Evolutionary conservation across 805 yeast genomes (phyloP).

Genomic region (Kazachstania kunashirensis): DNA sequence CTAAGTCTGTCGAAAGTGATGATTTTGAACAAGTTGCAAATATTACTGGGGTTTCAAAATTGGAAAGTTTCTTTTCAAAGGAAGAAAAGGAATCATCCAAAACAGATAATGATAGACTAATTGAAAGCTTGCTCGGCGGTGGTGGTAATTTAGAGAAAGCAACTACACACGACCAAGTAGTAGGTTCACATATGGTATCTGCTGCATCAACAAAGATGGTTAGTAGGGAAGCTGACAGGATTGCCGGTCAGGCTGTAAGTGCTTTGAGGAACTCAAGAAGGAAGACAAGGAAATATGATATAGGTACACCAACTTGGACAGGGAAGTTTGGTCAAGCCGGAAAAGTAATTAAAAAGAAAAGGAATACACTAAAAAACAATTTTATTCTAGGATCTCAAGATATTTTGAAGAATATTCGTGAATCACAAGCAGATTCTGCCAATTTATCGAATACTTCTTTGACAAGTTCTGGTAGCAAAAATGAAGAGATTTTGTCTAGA

Average conservation of each 20-base stretch:
- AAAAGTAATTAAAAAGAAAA: conserved; percentile 28
- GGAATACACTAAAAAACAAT: conserved; percentile 1
- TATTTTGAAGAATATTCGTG: conserved; percentile 19
- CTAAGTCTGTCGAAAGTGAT: conserved; percentile 41
- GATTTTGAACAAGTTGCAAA: conserved; percentile 57
- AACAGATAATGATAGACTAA: conserved; percentile 51
- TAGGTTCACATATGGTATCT: conserved; percentile 36
- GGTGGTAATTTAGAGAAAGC: conserved; percentile 61
- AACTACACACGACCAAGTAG: conserved; percentile 67
- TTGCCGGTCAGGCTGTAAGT: conserved; percentile 43
- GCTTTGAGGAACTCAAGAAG: conserved; percentile 49
- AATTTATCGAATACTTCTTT: conserved; percentile 12
- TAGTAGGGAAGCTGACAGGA: conserved; percentile 52
- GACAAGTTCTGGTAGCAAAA: not conserved
- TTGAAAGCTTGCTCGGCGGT: conserved; percentile 66
- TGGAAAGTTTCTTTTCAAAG: conserved; percentile 52
- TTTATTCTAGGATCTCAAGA: conserved; percentile 14
- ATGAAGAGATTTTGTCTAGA: conserved; percentile 6
- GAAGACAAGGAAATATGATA: conserved; percentile 32
- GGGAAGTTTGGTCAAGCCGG: conserved; percentile 88
- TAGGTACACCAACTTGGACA: conserved; percentile 95
- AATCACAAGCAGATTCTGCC: conserved; percentile 12
- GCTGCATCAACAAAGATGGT: conserved; percentile 29
- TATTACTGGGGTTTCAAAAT: conserved; percentile 61
- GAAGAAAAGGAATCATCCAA: conserved; percentile 33